Percentiles rank a stretch among this genome's conserved stretches.
These are phyloP conservation scores for Aspergillus pseudotamarii DNA, from an alignment of 2,329 filamentous ascomycete species.

Conservation along the genomic window DNA sequence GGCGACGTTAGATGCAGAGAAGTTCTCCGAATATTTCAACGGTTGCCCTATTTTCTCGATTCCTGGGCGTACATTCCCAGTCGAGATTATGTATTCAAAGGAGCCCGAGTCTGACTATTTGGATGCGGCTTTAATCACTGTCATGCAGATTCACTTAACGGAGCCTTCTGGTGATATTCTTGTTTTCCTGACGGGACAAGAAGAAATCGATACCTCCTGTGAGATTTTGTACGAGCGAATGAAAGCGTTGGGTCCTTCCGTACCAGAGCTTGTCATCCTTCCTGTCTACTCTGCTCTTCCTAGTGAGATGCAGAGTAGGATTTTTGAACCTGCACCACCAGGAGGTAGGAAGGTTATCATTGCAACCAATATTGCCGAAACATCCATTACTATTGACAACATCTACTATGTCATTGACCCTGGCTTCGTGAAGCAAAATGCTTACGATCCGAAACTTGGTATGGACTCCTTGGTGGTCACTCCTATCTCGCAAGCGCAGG, in stretches of 20 bases:
- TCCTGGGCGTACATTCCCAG: conserved; percentile 90
- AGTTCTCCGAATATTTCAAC: conserved; percentile 96
- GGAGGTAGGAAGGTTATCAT: conserved; percentile 93
- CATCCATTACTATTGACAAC: conserved; percentile 94
- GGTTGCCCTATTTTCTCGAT: conserved; percentile 96
- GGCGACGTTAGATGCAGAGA: conserved; percentile 93
- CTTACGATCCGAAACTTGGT: conserved; percentile 93
- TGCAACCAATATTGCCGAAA: conserved; percentile 97
- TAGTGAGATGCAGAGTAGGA: conserved; percentile 87
- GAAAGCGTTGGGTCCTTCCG: conserved; percentile 87
- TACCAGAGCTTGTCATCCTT: conserved; percentile 88
- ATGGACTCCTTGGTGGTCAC: conserved; percentile 97
- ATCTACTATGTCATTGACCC: conserved; percentile 98
- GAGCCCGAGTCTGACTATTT: conserved; percentile 96
- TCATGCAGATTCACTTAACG: conserved; percentile 96
- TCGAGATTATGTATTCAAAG: conserved; percentile 91
- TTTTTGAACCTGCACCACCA: conserved; percentile 89
- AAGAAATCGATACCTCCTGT: conserved; percentile 94
- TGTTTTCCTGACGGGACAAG: conserved; percentile 95
- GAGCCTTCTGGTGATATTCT: conserved; percentile 92
- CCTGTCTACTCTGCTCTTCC: conserved; percentile 96
- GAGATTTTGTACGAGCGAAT: conserved; percentile 93
- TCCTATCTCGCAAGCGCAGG: conserved; percentile 94
- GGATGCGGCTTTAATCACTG: conserved; percentile 89
- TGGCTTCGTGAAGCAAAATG: conserved; percentile 96